Evolutionary conservation across 2,329 filamentous ascomycete species (phyloP).

Genomic region (Talaromyces atroroseus): DNA sequence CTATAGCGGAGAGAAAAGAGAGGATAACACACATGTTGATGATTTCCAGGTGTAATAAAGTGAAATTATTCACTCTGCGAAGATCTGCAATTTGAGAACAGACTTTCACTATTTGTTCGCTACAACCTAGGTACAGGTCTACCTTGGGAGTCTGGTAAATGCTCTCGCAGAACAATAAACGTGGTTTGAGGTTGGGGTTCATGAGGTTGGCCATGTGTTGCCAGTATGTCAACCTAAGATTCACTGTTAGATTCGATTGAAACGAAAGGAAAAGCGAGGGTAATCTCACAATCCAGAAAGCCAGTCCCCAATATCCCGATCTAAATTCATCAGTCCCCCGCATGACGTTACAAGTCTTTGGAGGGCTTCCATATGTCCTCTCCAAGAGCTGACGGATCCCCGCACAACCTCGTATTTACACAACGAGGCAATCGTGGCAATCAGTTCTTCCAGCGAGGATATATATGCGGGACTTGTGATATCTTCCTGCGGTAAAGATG

Average conservation of each 20-base stretch:
- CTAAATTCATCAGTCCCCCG: conserved; percentile 26
- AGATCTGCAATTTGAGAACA: conserved; percentile 31
- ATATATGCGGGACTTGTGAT: conserved; percentile 7
- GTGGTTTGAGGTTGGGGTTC: conserved; percentile 23
- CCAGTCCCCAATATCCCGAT: conserved; percentile 28
- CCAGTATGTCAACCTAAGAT: conserved; percentile 28
- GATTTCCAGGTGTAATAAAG: conserved; percentile 21
- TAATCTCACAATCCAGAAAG: conserved; percentile 29
- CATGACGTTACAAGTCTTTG: conserved; percentile 29
- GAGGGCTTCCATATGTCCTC: conserved; percentile 31
- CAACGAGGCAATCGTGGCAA: conserved; percentile 32
- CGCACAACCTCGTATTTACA: conserved; percentile 36
- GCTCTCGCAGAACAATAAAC: conserved; percentile 17
- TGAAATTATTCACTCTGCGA: conserved; percentile 13
- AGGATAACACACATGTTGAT: conserved; percentile 23
- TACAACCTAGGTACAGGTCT: conserved; percentile 35
- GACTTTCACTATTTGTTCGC: conserved; percentile 30
- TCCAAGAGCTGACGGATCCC: conserved; percentile 35
- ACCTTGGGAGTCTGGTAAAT: conserved; percentile 24
- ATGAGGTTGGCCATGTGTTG: conserved; percentile 31
- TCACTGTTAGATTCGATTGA: conserved; percentile 6
- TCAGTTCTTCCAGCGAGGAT: conserved; percentile 23
- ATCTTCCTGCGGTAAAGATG: conserved; percentile 14
- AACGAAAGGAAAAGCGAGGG: neutral
- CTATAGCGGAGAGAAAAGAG: neutral